Percentiles rank a stretch among this genome's conserved stretches.
Evolutionary conservation across 306 rosid genomes (phyloP).

Genomic region (Trichosanthes truncata): DNA sequence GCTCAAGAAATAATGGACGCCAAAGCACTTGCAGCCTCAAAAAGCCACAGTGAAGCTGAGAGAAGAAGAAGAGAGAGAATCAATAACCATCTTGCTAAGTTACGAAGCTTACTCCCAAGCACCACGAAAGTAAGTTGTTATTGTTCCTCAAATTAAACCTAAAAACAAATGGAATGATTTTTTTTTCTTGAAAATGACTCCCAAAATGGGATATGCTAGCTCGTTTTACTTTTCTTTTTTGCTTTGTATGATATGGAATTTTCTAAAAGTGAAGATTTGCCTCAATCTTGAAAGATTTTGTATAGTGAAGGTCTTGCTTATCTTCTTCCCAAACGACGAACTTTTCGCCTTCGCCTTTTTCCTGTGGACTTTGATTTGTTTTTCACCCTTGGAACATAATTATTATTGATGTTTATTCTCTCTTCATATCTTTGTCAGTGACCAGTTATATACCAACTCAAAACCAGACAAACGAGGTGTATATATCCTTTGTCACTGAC

Average conservation of each 20-base stretch:
- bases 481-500: background rate
- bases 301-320: background rate
- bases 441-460: background rate
- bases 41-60: slow-evolving; percentile 90
- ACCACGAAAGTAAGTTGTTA: slow-evolving; percentile 70
- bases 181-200: background rate
- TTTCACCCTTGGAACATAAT: background rate
- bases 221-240: background rate
- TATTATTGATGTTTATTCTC: background rate
- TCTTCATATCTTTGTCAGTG: slow-evolving; percentile 1
- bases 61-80: slow-evolving; percentile 89
- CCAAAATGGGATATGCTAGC: background rate
- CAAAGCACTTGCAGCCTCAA: slow-evolving; percentile 85
- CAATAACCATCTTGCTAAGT: slow-evolving; percentile 85
- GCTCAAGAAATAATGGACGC: slow-evolving; percentile 97
- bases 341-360: background rate
- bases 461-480: background rate
- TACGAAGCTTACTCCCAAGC: slow-evolving; percentile 79
- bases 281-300: background rate
- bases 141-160: background rate
- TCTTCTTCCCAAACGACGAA: background rate
- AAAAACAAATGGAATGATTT: background rate
- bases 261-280: background rate
- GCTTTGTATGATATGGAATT: background rate
- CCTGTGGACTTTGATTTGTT: background rate